Conservation (phyloP, 768 basidiomycete species). For the Boletus rubropictus region DNA sequence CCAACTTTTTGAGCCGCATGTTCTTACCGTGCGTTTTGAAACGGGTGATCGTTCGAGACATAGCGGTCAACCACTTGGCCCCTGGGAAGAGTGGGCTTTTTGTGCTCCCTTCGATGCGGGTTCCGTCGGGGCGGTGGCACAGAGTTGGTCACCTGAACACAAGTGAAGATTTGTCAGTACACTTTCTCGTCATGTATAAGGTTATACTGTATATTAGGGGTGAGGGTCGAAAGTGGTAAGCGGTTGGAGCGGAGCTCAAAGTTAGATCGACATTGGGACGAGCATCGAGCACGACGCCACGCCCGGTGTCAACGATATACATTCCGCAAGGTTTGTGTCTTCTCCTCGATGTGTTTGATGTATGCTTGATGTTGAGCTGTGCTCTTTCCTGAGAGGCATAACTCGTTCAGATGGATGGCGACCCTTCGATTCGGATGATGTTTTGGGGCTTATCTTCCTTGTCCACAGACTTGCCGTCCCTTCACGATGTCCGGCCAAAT, state of each 20-base stretch:
- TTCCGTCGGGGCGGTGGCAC: conserved; percentile 13
- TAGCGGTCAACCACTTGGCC: not conserved
- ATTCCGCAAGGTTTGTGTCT: conserved; percentile 23
- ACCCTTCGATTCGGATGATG: conserved; percentile 16
- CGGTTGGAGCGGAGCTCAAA: conserved; percentile 21
- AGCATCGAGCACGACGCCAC: conserved; percentile 15
- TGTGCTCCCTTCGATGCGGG: not conserved
- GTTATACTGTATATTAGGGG: conserved; percentile 8
- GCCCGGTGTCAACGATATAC: conserved; percentile 16
- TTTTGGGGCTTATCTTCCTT: conserved; percentile 16
- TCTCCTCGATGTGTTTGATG: not conserved
- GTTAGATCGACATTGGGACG: conserved; percentile 9
- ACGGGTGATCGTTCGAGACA: conserved; percentile 44
- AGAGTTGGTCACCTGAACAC: too few relatives aligned
- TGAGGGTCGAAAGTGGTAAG: conserved; percentile 5
- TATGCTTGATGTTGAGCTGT: not conserved
- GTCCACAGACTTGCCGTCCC: conserved; percentile 9
- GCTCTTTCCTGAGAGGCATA: not conserved
- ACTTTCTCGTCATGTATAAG: too few relatives aligned
- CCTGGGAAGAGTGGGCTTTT: not conserved
- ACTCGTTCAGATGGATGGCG: conserved; percentile 19
- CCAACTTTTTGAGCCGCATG: not conserved
- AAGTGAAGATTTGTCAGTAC: too few relatives aligned
- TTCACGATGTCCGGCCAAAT: conserved; percentile 76
- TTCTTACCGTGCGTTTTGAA: conserved; percentile 55